Evolutionary conservation across 2,329 filamentous ascomycete species (phyloP).

Genomic region (Bipolaris gigantea): DNA sequence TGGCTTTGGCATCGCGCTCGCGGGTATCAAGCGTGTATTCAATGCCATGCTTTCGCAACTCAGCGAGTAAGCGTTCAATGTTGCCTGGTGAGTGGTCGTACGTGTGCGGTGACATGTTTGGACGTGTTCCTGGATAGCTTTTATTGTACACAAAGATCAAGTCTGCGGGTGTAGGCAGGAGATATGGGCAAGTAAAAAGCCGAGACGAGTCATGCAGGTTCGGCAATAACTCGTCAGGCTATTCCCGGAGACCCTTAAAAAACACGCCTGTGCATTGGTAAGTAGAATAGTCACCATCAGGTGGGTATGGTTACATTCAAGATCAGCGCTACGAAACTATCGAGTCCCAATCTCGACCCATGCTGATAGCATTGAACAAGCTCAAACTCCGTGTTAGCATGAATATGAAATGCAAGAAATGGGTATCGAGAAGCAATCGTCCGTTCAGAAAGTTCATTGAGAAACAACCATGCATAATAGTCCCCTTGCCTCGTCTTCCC

Average conservation of each 20-base stretch:
- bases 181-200: not conserved
- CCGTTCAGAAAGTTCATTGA: not conserved
- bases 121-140: not conserved
- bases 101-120: constrained; percentile 3
- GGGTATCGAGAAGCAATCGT: constrained; percentile 1
- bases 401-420: not conserved
- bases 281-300: no score
- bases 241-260: not conserved
- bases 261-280: no score
- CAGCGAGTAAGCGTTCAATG: constrained; percentile 10
- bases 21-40: constrained; percentile 12
- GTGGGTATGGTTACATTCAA: no score
- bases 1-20: constrained; percentile 21
- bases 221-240: not conserved
- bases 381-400: not conserved
- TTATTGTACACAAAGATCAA: not conserved
- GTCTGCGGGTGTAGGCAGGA: not conserved
- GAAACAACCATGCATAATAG: not conserved
- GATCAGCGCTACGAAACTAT: not conserved
- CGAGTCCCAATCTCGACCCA: not conserved
- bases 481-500: not conserved
- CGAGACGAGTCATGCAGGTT: not conserved
- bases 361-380: not conserved
- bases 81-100: constrained; percentile 20
- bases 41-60: constrained; percentile 3